Conservation (phyloP, 768 basidiomycete species). For the Sutorius australiensis region DNA sequence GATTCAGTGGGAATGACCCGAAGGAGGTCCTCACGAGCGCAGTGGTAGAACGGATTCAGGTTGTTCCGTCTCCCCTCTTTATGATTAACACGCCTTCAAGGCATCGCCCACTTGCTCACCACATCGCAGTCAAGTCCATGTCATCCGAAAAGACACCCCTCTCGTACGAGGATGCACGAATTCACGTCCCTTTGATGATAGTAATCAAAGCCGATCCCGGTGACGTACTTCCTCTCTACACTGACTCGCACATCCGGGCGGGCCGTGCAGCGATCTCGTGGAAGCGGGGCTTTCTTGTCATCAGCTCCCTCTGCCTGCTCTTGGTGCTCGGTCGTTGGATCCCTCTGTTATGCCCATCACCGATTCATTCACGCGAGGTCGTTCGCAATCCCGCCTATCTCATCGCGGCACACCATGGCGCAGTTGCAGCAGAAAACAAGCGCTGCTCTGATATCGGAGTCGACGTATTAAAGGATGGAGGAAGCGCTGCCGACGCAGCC, state of each 20-base stretch:
- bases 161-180: neutral
- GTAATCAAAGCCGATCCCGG: neutral
- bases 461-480: constrained; percentile 69
- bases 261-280: constrained; percentile 3
- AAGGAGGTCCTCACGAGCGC: neutral
- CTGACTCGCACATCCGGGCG: neutral
- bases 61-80: neutral
- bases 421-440: constrained; percentile 86
- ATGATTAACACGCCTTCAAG: neutral
- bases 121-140: constrained; percentile 3
- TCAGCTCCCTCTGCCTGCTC: constrained; percentile 14
- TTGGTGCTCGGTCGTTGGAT: constrained; percentile 1
- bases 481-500: constrained; percentile 88
- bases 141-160: neutral
- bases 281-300: constrained; percentile 9
- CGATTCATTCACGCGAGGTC: neutral
- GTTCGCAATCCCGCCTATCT: constrained; percentile 54
- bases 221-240: constrained; percentile 20
- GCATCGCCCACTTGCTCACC: neutral
- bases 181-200: neutral
- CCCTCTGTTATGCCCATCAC: neutral
- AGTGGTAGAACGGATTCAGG: neutral
- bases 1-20: neutral
- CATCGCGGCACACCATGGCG: constrained; percentile 65
- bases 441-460: constrained; percentile 86